phyloP scores from a whole-genome alignment of 257 asterid species.

The Ophiorrhiza pumila region DNA sequence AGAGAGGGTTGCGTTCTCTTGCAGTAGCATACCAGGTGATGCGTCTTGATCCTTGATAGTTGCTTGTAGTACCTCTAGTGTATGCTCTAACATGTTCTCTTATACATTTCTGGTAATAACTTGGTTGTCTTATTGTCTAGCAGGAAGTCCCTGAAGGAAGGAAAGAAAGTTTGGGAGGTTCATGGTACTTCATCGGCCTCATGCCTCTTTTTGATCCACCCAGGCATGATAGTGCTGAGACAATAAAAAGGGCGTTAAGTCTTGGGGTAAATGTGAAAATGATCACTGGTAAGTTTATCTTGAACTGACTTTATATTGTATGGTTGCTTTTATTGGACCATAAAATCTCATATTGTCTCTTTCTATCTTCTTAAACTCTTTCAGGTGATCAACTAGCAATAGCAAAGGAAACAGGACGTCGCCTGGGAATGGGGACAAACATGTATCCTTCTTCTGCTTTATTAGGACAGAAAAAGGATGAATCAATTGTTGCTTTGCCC shows the following conservation, averaged over 20 bases:
- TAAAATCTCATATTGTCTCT: neutral
- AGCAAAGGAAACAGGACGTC: slow-evolving; percentile 74
- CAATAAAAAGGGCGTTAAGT: slow-evolving; percentile 76
- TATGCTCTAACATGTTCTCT: neutral
- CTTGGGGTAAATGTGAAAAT: slow-evolving; percentile 94
- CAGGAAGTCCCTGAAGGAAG: slow-evolving; percentile 88
- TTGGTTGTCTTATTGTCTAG: slow-evolving; percentile 14
- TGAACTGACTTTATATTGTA: neutral
- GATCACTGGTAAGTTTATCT: slow-evolving; percentile 66
- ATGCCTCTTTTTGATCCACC: slow-evolving; percentile 98
- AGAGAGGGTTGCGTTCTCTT: slow-evolving; percentile 85
- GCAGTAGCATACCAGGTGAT: slow-evolving; percentile 90
- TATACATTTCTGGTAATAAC: slow-evolving; percentile 12
- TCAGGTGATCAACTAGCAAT: slow-evolving; percentile 82
- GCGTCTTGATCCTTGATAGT: neutral
- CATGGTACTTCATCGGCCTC: slow-evolving; percentile 89
- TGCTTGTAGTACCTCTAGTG: neutral
- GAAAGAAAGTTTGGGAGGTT: slow-evolving; percentile 83
- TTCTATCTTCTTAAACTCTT: neutral
- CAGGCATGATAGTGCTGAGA: slow-evolving; percentile 91
- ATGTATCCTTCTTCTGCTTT: slow-evolving; percentile 84
- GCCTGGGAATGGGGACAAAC: slow-evolving; percentile 89
- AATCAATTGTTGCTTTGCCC: slow-evolving; percentile 50
- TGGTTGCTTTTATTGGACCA: neutral
- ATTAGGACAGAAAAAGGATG: slow-evolving; percentile 60